Evolutionary conservation across 73 alveolate species (phyloP), one percentile per base, ranked within the genome.

Genomic region (Durusdinium trenchii): DNA sequence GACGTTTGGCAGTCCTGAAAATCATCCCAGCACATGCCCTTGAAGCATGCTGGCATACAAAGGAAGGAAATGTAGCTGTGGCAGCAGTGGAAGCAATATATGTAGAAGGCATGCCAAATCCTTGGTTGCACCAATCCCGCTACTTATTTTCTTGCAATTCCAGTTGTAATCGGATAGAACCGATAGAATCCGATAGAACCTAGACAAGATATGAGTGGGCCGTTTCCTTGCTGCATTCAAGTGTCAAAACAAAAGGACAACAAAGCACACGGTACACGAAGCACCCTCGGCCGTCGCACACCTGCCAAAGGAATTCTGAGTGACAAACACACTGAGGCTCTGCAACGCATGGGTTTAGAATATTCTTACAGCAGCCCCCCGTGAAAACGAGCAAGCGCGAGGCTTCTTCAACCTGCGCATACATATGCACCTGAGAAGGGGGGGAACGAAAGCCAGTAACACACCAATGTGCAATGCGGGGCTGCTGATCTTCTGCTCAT

Each of bases 1-100:
- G 16, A 79, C n/a, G 62, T 6, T 32, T 43, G 23, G 54, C 20
- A 18, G 38, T 87, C 98, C 98, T 91, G 78, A 35, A 69, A 91
- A 36, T 91, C 98, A 48, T 91, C 98, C 98, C 98, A 91, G 54
- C 87, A 91, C 89, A 75, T 67, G 75, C 98, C 98, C 89, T 69
- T 91, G 75, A 76, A 61, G 69, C 98, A 91, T 32, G 89, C 84
- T 0, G 98, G 98, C 98, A 91, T 91, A 89, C 98, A 91, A 52
- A 69, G 78, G 78, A 61, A 91, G 78, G 98, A 91, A 57, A 91
- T 36, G 43, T 91, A 91, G 89, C 98, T 91, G 76, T 91, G 98
- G 89, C 98, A 91, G 89, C 98, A 91, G 67, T 75, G 89, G 87
- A 76, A 91, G 46, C 98, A 91, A 61, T 91, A 91, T 32, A 91